A percentile compares a stretch with the other conserved stretches of the same genome.
Conservation (phyloP, 805 yeast genomes). For the Suhomyces pyralidae region DNA sequence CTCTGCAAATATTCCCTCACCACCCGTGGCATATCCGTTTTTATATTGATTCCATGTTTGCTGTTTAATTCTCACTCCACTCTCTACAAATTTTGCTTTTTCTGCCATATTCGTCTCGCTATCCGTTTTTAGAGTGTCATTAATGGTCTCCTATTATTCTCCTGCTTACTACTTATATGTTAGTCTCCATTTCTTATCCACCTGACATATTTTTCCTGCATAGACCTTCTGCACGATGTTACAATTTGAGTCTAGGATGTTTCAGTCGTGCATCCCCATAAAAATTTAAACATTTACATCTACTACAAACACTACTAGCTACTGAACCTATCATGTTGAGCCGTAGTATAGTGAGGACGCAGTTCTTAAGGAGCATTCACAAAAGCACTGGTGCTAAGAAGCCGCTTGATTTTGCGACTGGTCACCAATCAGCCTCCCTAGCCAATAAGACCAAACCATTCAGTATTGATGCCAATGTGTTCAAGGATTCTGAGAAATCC, state of each 20-base stretch:
- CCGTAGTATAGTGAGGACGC: not conserved
- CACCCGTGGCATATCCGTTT: no score
- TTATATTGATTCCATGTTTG: no score
- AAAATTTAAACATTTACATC: not conserved
- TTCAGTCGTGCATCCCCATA: not conserved
- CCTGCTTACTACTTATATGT: no score
- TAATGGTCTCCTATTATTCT: no score
- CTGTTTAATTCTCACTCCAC: no score
- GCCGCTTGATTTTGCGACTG: constrained; percentile 3
- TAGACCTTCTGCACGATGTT: not conserved
- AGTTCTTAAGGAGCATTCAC: not conserved
- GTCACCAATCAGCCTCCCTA: not conserved
- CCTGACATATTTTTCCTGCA: not conserved
- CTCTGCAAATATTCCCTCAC: no score
- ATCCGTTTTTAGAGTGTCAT: no score
- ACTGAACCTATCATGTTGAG: not conserved
- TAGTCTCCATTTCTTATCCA: no score
- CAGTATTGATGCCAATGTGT: constrained; percentile 1
- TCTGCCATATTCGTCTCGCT: no score
- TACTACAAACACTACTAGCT: not conserved
- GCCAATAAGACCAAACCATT: not conserved
- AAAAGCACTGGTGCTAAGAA: not conserved
- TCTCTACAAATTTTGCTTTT: no score
- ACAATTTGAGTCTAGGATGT: not conserved
- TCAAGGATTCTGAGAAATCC: not conserved